Evolutionary conservation across 495 filamentous ascomycete species (phyloP), one percentile per base, ranked within the genome.

Genomic region (Lasiosphaeris hirsuta): DNA sequence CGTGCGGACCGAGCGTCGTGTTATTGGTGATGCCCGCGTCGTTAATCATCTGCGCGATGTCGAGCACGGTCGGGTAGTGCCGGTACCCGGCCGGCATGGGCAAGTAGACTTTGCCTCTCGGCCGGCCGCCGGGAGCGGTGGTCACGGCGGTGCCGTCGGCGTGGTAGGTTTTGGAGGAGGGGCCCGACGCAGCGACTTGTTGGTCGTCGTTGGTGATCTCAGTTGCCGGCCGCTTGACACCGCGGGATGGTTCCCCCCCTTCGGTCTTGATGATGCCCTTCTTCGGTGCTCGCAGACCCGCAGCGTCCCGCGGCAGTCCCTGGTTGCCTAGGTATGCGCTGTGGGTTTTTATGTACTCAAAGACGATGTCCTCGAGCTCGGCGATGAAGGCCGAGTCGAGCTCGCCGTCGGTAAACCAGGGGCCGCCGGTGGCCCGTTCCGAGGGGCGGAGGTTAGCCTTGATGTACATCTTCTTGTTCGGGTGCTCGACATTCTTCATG

Each of bases 321-420:
- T 72, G 63, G 0, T 59, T 71, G 41, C 72, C 72, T 7, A 69
- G 56, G 69, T 82, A 90, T 76, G 88, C 92, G 59, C 86, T 91
- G 57, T 79, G 75, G 23, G 72, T 76, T 62, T 84, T 83, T 56
- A 97, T 86, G 50, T 84, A 87, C 55, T 83, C 81, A 59, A 89
- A 84, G 14, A 96, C 68, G 10, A 87, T 82, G 3, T 79, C 76
- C 34, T 85, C 77, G 11, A 95, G 76, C 35, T 75, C 79, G 18
- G 86, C 82, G 64, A 97, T 91, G 67, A 98, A 92, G 45, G 87
- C 86, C 38, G 86, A 83, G 68, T 98, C 94, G 3, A 97, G 80
- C 57, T 70, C 66, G 30, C 68, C 88, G 49, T 96, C 89, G 17
- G 88, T 92, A 63, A 91, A 97, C 89, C 92, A 98, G 14, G 90